Conservation (phyloP, 164 flowering plant genomes). For the Umbilicus rupestris region DNA sequence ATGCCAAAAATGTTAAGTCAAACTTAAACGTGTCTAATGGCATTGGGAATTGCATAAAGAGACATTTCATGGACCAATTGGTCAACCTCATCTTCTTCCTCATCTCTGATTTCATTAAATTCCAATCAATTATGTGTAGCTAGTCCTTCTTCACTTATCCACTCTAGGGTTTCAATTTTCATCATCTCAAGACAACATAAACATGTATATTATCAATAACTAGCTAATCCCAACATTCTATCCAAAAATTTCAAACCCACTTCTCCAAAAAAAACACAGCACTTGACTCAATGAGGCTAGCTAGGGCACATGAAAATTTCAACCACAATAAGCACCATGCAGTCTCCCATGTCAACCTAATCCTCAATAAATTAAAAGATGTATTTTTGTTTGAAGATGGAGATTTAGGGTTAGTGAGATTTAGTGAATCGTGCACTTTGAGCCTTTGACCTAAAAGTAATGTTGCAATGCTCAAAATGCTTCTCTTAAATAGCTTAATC, state of each 20-base stretch:
- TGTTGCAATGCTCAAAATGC: too few relatives aligned
- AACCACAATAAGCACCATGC: neutral
- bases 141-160: slow-evolving; percentile 70
- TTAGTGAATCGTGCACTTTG: too few relatives aligned
- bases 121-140: slow-evolving; percentile 23
- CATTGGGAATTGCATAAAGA: slow-evolving; percentile 47
- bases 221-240: neutral
- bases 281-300: neutral
- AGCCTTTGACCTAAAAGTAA: too few relatives aligned
- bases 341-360: slow-evolving; percentile 7
- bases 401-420: too few relatives aligned
- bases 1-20: neutral
- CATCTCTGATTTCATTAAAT: slow-evolving; percentile 24
- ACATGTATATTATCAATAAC: neutral
- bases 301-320: neutral
- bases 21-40: slow-evolving; percentile 15
- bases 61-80: slow-evolving; percentile 23
- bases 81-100: slow-evolving; percentile 28
- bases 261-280: neutral
- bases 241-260: slow-evolving; percentile 7
- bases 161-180: slow-evolving; percentile 18
- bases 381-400: too few relatives aligned
- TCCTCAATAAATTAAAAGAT: too few relatives aligned
- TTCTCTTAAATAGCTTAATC: too few relatives aligned
- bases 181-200: neutral